phyloP scores from a whole-genome alignment of 2,329 filamentous ascomycete genomes.

The Rachicladosporium sp. region DNA sequence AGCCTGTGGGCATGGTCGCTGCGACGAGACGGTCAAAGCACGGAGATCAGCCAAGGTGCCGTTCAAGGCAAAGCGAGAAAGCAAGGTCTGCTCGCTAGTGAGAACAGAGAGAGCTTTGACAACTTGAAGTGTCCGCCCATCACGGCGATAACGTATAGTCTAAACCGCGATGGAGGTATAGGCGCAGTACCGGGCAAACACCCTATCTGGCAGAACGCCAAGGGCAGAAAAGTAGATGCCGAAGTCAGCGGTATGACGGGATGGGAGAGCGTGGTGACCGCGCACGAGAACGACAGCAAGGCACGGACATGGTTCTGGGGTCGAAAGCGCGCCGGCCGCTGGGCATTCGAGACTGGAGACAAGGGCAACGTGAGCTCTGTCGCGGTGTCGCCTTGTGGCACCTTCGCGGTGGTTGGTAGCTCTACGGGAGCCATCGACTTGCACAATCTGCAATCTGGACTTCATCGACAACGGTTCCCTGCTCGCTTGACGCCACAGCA shows the following conservation, averaged over 20 bases:
- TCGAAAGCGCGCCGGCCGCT: conserved; percentile 79
- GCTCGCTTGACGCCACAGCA: conserved; percentile 65
- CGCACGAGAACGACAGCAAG: conserved; percentile 70
- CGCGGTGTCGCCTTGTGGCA: conserved; percentile 80
- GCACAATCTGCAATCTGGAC: conserved; percentile 92
- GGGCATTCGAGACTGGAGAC: conserved; percentile 83
- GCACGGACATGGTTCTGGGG: conserved; percentile 98
- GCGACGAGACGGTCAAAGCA: conserved; percentile 83
- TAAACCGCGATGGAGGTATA: conserved; percentile 92
- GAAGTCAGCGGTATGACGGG: conserved; percentile 68
- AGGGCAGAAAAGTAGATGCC: conserved; percentile 53
- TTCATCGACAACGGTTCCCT: conserved; percentile 79
- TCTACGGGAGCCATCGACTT: conserved; percentile 74
- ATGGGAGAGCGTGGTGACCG: conserved; percentile 95
- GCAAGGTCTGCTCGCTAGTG: conserved; percentile 49
- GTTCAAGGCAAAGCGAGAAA: conserved; percentile 85
- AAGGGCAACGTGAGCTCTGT: conserved; percentile 70
- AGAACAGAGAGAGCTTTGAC: conserved; percentile 33
- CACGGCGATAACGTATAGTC: conserved; percentile 76
- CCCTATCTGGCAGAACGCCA: conserved; percentile 70
- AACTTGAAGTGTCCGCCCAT: conserved; percentile 80
- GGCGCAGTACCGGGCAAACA: conserved; percentile 68
- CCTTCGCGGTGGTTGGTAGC: conserved; percentile 83
- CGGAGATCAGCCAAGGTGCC: conserved; percentile 82
- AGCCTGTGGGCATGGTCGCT: conserved; percentile 96